phyloP scores from a whole-genome alignment of 371 early-diverging fungal genomes.

The Circinella minor region DNA sequence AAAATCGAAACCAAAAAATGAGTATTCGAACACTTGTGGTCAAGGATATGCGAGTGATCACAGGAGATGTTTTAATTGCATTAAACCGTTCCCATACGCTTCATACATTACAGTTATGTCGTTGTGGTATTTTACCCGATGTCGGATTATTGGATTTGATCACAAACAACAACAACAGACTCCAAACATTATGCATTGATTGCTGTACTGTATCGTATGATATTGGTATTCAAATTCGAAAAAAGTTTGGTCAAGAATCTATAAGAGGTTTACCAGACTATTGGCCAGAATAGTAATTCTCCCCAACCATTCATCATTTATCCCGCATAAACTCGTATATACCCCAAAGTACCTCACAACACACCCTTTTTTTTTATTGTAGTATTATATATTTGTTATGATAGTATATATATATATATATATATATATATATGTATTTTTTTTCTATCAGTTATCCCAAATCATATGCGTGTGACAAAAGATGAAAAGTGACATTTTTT shows the following conservation, averaged over 20 bases:
- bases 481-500: too few species aligned
- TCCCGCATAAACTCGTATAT: background rate
- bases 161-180: background rate
- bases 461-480: too few species aligned
- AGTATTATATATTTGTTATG: too few species aligned
- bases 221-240: background rate
- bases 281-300: background rate
- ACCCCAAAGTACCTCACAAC: background rate
- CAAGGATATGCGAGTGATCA: constrained; percentile 6
- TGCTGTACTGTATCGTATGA: background rate
- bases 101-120: constrained; percentile 1
- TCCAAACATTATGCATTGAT: background rate
- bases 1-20: background rate
- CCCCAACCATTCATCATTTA: background rate
- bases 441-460: too few species aligned
- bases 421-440: too few species aligned
- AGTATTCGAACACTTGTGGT: background rate
- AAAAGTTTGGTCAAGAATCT: background rate
- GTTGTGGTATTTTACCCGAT: background rate
- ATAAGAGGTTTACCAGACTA: background rate
- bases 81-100: background rate
- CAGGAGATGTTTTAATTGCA: background rate
- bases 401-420: too few species aligned
- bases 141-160: background rate
- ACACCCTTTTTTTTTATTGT: too few species aligned